Conservation (phyloP, 2,329 filamentous ascomycete genomes). For the Sarocladium strictum region DNA sequence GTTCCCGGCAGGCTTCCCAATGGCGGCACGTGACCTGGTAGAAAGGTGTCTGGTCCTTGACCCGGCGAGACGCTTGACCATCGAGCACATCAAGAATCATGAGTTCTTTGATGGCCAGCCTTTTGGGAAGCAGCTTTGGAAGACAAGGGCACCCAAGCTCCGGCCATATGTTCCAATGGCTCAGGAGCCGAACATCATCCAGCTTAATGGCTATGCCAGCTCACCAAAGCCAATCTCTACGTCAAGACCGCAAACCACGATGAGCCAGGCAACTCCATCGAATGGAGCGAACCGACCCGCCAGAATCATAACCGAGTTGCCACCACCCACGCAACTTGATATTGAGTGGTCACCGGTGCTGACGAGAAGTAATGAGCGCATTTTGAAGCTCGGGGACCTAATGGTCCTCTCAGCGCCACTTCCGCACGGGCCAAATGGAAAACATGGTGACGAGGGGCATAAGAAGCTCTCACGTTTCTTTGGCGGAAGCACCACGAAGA, state of each 20-base stretch:
- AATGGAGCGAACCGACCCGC: conserved; percentile 52
- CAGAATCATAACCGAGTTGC: conserved; percentile 86
- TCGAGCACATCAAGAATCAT: conserved; percentile 96
- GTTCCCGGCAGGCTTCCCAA: conserved; percentile 83
- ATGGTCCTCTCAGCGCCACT: conserved; percentile 76
- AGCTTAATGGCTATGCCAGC: conserved; percentile 49
- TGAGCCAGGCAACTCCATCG: not conserved
- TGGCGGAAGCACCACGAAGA: conserved; percentile 84
- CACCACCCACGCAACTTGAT: conserved; percentile 92
- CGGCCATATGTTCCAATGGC: conserved; percentile 75
- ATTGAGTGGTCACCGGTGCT: conserved; percentile 98
- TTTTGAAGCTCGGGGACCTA: conserved; percentile 87
- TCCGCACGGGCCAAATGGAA: conserved; percentile 66
- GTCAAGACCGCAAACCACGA: conserved; percentile 24
- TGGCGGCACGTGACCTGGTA: conserved; percentile 79
- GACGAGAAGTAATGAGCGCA: conserved; percentile 85
- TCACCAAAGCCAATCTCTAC: conserved; percentile 22
- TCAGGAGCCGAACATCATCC: conserved; percentile 68
- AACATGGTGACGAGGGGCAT: conserved; percentile 65
- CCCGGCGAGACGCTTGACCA: conserved; percentile 73
- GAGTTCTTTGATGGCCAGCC: conserved; percentile 85
- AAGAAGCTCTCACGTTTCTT: conserved; percentile 94
- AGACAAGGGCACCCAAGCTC: conserved; percentile 78
- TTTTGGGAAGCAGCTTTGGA: conserved; percentile 84
- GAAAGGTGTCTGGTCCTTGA: conserved; percentile 88